Evolutionary conservation across 1,139 yeast species (phyloP).

Genomic region (Diutina rugosa): DNA sequence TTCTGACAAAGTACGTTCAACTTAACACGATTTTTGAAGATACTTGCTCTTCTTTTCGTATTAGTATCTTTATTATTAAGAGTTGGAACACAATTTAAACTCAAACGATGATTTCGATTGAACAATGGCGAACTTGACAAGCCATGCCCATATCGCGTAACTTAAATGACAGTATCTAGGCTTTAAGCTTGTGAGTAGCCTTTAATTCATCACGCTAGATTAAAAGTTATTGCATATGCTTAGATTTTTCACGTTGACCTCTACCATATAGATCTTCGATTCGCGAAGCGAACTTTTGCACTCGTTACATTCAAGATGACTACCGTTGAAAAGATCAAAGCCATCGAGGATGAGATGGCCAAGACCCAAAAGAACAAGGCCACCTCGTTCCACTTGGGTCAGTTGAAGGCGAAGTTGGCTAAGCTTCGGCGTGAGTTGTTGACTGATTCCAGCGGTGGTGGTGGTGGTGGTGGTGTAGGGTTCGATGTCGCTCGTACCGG

Average conservation of each 20-base stretch:
- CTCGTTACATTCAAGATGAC: slow-evolving; percentile 37
- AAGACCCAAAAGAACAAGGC: slow-evolving; percentile 92
- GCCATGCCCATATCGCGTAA: no score
- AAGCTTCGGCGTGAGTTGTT: slow-evolving; percentile 84
- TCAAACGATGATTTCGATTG: no score
- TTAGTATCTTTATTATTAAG: no score
- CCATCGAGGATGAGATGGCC: slow-evolving; percentile 94
- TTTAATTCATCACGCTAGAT: no score
- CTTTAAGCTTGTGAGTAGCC: no score
- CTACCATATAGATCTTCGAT: not conserved
- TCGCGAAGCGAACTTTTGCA: not conserved
- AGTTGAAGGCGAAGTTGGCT: slow-evolving; percentile 90
- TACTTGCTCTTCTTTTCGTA: no score
- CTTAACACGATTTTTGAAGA: no score
- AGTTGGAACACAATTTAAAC: no score
- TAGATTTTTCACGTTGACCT: not conserved
- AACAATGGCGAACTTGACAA: no score
- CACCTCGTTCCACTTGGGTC: slow-evolving; percentile 93
- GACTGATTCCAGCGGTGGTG: slow-evolving; percentile 62
- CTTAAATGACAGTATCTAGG: no score
- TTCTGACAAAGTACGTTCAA: no score
- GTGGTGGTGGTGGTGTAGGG: slow-evolving; percentile 87
- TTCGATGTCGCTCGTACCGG: slow-evolving; percentile 98
- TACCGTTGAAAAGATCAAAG: slow-evolving; percentile 79
- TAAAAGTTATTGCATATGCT: no score